Conservation (phyloP, 2,329 filamentous ascomycete genomes). For the Aspergillus hiratsukae region DNA sequence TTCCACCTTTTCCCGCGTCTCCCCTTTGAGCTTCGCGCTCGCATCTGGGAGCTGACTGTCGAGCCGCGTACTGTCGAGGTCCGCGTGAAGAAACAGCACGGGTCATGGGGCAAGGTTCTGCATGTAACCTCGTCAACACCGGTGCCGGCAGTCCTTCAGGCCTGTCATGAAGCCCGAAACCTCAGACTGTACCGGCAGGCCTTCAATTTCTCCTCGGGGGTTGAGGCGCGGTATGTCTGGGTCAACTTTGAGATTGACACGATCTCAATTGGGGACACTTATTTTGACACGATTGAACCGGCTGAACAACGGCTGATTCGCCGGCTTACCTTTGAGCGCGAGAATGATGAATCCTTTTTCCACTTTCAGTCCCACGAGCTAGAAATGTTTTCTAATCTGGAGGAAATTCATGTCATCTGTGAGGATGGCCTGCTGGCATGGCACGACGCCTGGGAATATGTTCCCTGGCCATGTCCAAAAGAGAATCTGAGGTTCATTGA, state of each 20-base stretch:
- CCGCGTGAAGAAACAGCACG: not conserved
- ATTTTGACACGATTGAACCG: not conserved
- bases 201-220: not conserved
- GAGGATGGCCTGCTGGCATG: not conserved
- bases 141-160: not conserved
- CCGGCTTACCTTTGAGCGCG: not conserved
- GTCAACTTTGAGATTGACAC: constrained; percentile 3
- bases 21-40: constrained; percentile 2
- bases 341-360: constrained; percentile 1
- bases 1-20: constrained; percentile 30
- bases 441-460: constrained; percentile 1
- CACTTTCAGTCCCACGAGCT: not conserved
- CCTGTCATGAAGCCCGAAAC: not conserved
- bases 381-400: not conserved
- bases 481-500: constrained; percentile 4
- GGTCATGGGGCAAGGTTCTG: not conserved
- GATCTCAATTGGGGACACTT: not conserved
- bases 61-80: constrained; percentile 1
- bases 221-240: constrained; percentile 1
- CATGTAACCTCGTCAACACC: not conserved
- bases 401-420: constrained; percentile 1
- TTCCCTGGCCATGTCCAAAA: not conserved
- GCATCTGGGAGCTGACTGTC: not conserved
- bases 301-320: not conserved
- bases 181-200: not conserved